These are phyloP conservation scores for Salinomyces thailandicus DNA, from an alignment of 2,329 filamentous ascomycete genomes.

Conservation along the genomic window DNA sequence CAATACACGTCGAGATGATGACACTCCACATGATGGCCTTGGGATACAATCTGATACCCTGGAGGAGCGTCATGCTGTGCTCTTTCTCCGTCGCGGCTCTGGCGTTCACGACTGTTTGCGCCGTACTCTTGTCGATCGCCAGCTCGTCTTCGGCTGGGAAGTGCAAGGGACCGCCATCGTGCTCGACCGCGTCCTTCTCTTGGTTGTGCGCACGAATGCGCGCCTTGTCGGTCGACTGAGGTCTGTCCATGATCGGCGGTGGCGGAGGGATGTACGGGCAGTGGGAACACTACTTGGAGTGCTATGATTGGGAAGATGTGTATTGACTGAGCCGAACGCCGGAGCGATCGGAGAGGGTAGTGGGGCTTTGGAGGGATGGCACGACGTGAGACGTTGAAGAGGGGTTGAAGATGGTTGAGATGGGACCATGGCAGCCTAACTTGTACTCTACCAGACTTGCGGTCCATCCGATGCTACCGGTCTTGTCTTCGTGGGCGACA, in stretches of 20 bases:
- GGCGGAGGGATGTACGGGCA: too few species aligned
- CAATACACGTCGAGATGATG: conserved; percentile 80
- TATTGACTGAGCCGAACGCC: too few species aligned
- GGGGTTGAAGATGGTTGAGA: too few species aligned
- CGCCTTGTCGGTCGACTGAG: neutral
- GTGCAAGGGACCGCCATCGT: conserved; percentile 12
- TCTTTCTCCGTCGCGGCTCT: conserved; percentile 39
- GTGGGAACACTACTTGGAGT: too few species aligned
- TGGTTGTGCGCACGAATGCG: conserved; percentile 1
- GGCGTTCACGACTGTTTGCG: conserved; percentile 30
- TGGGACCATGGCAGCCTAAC: too few species aligned
- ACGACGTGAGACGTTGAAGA: too few species aligned
- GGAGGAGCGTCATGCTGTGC: conserved; percentile 46
- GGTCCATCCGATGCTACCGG: too few species aligned
- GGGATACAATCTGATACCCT: conserved; percentile 73
- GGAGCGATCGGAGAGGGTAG: too few species aligned
- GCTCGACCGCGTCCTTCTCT: conserved; percentile 10
- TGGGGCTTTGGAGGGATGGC: too few species aligned
- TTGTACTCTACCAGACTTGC: too few species aligned
- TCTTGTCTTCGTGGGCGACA: too few species aligned
- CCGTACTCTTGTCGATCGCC: conserved; percentile 18
- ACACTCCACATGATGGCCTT: conserved; percentile 78
- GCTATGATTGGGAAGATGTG: too few species aligned
- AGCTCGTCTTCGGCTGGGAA: conserved; percentile 23
- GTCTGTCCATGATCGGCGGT: neutral